Evolutionary conservation across 305 asterid genomes (phyloP), one percentile per base, ranked within the genome.

Genomic region (Rubia tinctorum): DNA sequence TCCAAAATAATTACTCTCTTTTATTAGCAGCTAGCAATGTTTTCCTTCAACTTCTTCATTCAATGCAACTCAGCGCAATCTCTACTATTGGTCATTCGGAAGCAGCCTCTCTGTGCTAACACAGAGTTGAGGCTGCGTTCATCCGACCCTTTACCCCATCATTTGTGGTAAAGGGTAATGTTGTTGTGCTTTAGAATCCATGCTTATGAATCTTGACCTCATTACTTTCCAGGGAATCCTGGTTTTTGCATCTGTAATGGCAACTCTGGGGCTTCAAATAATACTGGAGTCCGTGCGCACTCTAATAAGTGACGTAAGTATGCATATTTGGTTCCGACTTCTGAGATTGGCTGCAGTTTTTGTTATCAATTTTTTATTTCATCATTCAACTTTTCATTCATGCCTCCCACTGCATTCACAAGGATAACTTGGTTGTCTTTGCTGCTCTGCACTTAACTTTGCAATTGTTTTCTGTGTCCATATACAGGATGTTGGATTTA

Each of bases 241-340:
- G n/a, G 89, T 85, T 61, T 85, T 85, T 80, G 89, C 89, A 47
- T 85, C 89, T 69, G 89, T 85, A 62, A 85, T 85, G 89, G 89
- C 87, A 20, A 85, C 89, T 80, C 73, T 85, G 9, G 89, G 89
- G 51, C 76, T 85, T 67, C 89, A 85, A 83, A 85, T 85, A 55
- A 82, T 85, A 45, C 53, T 82, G 84, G 89, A 85, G 68, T 82
- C 87, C 42, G 18, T 84, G 25, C 88, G 86, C 73, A 80, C 86
- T n/a, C 77, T 84, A 40, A 44, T 80, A 44, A 80, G 79, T 66
- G 81, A 80, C 68, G 88, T 82, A 78, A 82, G 88, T 80, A 30
- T 65, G 8, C 40, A 10, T 55, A 20, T 42, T 37, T 6, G 12
- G 12, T 18, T 53, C 7, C 55, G 43, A 53, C 60, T 64, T 40